phyloP scores from a whole-genome alignment of 2,329 filamentous ascomycete species.

The Neurospora crassa region DNA sequence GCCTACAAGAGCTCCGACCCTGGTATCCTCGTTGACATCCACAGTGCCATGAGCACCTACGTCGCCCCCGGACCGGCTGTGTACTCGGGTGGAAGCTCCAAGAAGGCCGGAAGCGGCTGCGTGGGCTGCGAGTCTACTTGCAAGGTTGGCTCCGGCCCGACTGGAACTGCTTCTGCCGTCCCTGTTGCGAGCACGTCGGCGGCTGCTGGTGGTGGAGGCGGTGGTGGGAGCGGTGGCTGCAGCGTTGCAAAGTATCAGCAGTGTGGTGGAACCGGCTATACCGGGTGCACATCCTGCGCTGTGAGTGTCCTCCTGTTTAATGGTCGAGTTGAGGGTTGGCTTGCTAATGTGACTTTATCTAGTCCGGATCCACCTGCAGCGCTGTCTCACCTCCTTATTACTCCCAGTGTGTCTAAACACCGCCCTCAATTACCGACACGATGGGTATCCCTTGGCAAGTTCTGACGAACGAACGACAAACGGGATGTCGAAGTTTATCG shows the following conservation, averaged over 20 bases:
- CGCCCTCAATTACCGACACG: neutral
- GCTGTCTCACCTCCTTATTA: conserved; percentile 30
- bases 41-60: conserved; percentile 30
- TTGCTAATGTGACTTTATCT: conserved; percentile 3
- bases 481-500: neutral
- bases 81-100: conserved; percentile 29
- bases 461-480: neutral
- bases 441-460: neutral
- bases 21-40: conserved; percentile 39
- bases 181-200: conserved; percentile 2
- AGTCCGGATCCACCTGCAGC: conserved; percentile 26
- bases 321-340: neutral
- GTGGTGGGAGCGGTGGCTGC: conserved; percentile 18
- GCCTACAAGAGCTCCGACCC: conserved; percentile 34
- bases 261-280: conserved; percentile 31
- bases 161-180: conserved; percentile 8
- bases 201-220: conserved; percentile 1
- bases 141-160: conserved; percentile 21
- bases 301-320: conserved; percentile 16
- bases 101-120: conserved; percentile 30
- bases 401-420: conserved; percentile 25
- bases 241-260: conserved; percentile 27
- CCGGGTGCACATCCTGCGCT: conserved; percentile 31
- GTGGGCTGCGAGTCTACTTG: conserved; percentile 32
- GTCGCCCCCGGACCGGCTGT: conserved; percentile 34